phyloP scores from a whole-genome alignment of 2,329 filamentous ascomycete species.

The Calycina marina region DNA sequence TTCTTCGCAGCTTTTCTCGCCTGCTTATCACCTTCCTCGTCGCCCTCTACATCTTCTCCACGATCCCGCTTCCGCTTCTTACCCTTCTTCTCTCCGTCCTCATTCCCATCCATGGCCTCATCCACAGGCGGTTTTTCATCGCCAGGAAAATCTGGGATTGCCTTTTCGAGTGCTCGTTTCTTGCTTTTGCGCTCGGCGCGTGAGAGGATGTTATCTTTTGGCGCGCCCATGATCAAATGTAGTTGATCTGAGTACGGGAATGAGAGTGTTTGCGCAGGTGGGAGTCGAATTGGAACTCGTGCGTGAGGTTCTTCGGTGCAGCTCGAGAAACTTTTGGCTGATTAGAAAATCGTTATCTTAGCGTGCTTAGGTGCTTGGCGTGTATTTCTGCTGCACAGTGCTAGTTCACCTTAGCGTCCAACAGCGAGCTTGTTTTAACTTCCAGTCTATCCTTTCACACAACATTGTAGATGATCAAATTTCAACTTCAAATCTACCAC shows the following conservation, averaged over 20 bases:
- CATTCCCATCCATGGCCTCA: conserved; percentile 13
- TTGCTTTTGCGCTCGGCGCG: conserved; percentile 23
- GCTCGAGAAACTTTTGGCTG: background rate
- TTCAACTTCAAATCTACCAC: background rate
- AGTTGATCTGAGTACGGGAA: background rate
- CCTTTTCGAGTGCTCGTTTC: conserved; percentile 21
- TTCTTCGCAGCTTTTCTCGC: conserved; percentile 7
- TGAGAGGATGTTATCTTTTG: conserved; percentile 13
- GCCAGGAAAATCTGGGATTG: conserved; percentile 22
- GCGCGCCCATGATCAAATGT: conserved; percentile 11
- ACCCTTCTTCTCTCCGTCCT: conserved; percentile 4
- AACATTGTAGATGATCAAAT: background rate
- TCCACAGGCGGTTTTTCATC: conserved; percentile 14
- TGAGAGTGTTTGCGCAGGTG: background rate
- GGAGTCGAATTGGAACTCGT: background rate
- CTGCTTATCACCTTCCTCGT: conserved; percentile 6
- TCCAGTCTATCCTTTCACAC: background rate
- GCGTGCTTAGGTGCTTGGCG: background rate
- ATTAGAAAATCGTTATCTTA: background rate
- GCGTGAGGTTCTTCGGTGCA: background rate
- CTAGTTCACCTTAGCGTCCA: too few relatives aligned
- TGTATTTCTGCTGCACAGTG: background rate
- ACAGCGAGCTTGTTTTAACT: background rate
- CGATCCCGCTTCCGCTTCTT: conserved; percentile 14
- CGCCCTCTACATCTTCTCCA: conserved; percentile 8